A percentile compares a stretch with the other conserved stretches of the same genome.
Conservation (phyloP, 1,284 basidiomycete genomes). For the Trichosporon coremiiforme region DNA sequence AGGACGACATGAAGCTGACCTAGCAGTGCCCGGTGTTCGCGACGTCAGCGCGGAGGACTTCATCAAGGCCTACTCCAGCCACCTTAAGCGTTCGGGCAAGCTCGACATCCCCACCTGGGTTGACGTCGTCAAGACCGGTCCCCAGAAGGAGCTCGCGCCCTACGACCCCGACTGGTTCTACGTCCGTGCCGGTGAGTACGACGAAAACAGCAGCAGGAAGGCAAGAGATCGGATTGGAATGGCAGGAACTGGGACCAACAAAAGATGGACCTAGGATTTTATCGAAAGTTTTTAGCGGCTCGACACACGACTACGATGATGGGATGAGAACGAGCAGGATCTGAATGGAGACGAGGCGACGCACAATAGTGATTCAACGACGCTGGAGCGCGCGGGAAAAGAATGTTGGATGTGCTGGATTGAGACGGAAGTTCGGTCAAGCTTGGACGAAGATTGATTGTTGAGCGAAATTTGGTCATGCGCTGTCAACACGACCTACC, state of each 20-base stretch:
- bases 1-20: slow-evolving; percentile 17
- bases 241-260: background rate
- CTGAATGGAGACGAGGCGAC: too few relatives aligned
- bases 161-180: slow-evolving; percentile 99
- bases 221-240: background rate
- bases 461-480: background rate
- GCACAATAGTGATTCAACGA: too few relatives aligned
- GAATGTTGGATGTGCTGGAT: background rate
- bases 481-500: background rate
- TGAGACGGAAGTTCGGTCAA: background rate
- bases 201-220: slow-evolving; percentile 14
- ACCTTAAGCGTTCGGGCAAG: slow-evolving; percentile 68
- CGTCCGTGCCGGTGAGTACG: slow-evolving; percentile 78
- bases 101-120: slow-evolving; percentile 99
- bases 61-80: slow-evolving; percentile 81
- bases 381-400: too few relatives aligned
- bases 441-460: background rate
- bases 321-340: background rate
- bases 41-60: slow-evolving; percentile 63
- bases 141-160: slow-evolving; percentile 96
- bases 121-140: slow-evolving; percentile 97
- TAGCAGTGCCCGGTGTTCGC: slow-evolving; percentile 17
- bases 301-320: background rate
- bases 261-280: background rate
- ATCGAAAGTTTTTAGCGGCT: background rate